A percentile compares a stretch with the other conserved stretches of the same genome.
phyloP scores from a whole-genome alignment of 2,329 filamentous ascomycete species.

The Epichloe coenophiala region DNA sequence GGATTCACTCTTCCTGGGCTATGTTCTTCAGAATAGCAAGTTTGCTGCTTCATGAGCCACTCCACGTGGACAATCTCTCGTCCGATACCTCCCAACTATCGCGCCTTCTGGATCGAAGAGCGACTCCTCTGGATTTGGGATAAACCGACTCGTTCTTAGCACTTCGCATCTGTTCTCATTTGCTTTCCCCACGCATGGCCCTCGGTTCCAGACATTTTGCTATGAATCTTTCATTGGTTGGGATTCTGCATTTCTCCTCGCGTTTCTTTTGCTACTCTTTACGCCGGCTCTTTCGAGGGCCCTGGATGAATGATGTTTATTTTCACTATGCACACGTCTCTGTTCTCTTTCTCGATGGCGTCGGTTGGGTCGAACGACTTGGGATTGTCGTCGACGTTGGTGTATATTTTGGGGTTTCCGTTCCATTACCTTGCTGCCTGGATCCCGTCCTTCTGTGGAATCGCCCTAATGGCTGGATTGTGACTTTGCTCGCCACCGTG shows the following conservation, averaged over 20 bases:
- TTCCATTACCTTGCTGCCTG: constrained; percentile 21
- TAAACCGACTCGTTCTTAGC: constrained; percentile 3
- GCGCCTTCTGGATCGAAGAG: constrained; percentile 6
- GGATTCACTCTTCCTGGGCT: constrained; percentile 13
- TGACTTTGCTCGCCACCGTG: constrained; percentile 7
- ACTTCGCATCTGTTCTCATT: background rate
- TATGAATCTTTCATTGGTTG: constrained; percentile 13
- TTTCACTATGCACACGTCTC: constrained; percentile 6
- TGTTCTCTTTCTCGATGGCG: constrained; percentile 11
- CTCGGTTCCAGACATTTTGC: constrained; percentile 2
- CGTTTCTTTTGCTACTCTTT: background rate
- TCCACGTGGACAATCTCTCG: constrained; percentile 14
- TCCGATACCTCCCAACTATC: constrained; percentile 10
- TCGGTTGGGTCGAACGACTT: constrained; percentile 10
- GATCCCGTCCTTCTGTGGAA: constrained; percentile 16
- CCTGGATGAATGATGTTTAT: constrained; percentile 21
- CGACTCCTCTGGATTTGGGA: constrained; percentile 1
- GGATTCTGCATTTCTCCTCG: background rate
- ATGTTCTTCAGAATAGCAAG: constrained; percentile 15
- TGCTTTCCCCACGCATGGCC: background rate
- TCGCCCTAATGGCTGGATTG: constrained; percentile 10
- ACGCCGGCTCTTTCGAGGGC: constrained; percentile 7
- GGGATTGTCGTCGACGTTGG: background rate
- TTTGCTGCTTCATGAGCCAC: constrained; percentile 15
- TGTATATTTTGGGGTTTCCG: constrained; percentile 9